A percentile compares a stretch with the other conserved stretches of the same genome.
Conservation (phyloP, 2,329 filamentous ascomycete species). For the Chaetoscypha palmicola region DNA sequence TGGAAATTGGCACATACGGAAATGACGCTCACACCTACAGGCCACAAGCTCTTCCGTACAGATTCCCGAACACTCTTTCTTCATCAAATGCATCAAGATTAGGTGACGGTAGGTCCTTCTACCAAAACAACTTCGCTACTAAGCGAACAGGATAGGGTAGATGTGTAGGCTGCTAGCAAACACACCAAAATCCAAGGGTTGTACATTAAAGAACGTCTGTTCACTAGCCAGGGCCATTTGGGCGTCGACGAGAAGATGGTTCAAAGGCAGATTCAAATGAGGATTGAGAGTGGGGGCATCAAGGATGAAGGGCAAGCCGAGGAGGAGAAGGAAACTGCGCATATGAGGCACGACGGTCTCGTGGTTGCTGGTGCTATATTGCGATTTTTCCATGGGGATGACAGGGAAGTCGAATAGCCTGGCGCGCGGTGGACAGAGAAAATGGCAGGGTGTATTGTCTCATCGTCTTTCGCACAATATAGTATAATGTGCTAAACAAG, state of each 20-base stretch:
- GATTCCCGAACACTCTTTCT: conserved; percentile 21
- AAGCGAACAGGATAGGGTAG: conserved; percentile 28
- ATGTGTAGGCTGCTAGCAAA: conserved; percentile 41
- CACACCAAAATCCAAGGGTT: conserved; percentile 39
- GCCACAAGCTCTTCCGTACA: conserved; percentile 36
- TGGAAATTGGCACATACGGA: conserved; percentile 41
- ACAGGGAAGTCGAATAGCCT: conserved; percentile 9
- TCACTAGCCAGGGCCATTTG: conserved; percentile 41
- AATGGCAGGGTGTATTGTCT: too few relatives aligned
- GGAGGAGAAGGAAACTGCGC: conserved; percentile 33
- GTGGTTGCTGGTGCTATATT: conserved; percentile 34
- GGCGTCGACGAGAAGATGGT: conserved; percentile 42
- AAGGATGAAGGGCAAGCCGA: conserved; percentile 33
- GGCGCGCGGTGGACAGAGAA: too few relatives aligned
- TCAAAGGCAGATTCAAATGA: conserved; percentile 37
- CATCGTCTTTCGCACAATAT: too few relatives aligned
- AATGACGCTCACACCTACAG: conserved; percentile 35
- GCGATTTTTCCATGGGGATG: conserved; percentile 36
- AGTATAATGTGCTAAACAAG: too few relatives aligned
- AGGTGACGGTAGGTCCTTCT: conserved; percentile 12
- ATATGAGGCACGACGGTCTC: conserved; percentile 35
- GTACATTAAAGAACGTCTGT: conserved; percentile 39
- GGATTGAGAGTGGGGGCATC: conserved; percentile 37
- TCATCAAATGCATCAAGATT: conserved; percentile 43
- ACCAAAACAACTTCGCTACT: background rate